These are phyloP conservation scores for Microcos paniculata DNA, from an alignment of 345 rosid species.

Conservation along the genomic window DNA sequence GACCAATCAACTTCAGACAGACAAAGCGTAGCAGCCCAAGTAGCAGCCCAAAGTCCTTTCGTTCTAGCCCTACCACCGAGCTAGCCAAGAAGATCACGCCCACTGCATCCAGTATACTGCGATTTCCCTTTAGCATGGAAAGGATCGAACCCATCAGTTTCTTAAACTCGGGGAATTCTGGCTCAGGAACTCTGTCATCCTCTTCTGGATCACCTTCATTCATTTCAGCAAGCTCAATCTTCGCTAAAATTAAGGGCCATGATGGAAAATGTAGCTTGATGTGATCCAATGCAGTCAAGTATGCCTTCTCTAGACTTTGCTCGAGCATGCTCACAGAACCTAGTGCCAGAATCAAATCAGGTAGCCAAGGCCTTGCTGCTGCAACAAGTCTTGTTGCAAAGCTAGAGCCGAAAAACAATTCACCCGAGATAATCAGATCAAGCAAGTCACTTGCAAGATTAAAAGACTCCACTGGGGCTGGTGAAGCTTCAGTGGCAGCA, in stretches of 20 bases:
- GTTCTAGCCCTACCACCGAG: slow-evolving; percentile 53
- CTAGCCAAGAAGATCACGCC: slow-evolving; percentile 58
- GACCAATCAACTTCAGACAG: slow-evolving; percentile 49
- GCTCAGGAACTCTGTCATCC: slow-evolving; percentile 31
- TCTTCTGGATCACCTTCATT: slow-evolving; percentile 29
- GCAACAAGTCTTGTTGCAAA: slow-evolving; percentile 53
- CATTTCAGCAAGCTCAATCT: slow-evolving; percentile 46
- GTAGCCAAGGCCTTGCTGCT: slow-evolving; percentile 73
- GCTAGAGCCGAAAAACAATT: slow-evolving; percentile 47
- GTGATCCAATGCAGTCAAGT: slow-evolving; percentile 32
- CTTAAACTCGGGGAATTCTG: slow-evolving; percentile 41
- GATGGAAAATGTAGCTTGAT: slow-evolving; percentile 53
- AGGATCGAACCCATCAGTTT: slow-evolving; percentile 41
- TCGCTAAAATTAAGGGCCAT: slow-evolving; percentile 62
- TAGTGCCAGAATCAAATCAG: slow-evolving; percentile 81
- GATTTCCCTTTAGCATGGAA: slow-evolving; percentile 44
- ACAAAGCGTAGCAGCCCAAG: slow-evolving; percentile 60
- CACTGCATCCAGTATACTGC: slow-evolving; percentile 53
- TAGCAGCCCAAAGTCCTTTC: slow-evolving; percentile 53
- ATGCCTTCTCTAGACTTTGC: slow-evolving; percentile 34
- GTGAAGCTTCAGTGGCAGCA: slow-evolving; percentile 42
- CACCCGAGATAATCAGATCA: slow-evolving; percentile 48
- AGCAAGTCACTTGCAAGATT: slow-evolving; percentile 60
- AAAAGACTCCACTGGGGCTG: slow-evolving; percentile 50
- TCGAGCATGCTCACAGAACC: slow-evolving; percentile 50